A percentile compares a stretch with the other conserved stretches of the same genome.
phyloP scores from a whole-genome alignment of 2,329 filamentous ascomycete species.

The Geosmithia morbida region DNA sequence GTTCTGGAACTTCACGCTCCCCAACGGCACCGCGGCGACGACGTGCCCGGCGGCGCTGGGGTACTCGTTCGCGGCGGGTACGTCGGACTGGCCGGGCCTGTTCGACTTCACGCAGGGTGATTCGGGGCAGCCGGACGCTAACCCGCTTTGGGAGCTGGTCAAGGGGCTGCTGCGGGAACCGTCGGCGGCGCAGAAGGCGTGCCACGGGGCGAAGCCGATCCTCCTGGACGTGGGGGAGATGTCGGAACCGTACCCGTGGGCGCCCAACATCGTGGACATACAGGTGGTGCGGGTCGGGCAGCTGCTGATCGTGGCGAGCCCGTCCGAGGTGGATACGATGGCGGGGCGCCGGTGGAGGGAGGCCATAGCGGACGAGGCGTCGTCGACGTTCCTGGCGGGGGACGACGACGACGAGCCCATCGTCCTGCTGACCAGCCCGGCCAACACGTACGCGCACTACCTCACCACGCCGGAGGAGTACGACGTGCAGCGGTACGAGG shows the following conservation, averaged over 20 bases:
- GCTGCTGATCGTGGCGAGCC: conserved; percentile 68
- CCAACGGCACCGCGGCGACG: conserved; percentile 53
- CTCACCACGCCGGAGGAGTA: conserved; percentile 72
- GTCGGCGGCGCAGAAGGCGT: conserved; percentile 52
- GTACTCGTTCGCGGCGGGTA: conserved; percentile 87
- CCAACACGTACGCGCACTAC: conserved; percentile 83
- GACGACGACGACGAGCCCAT: conserved; percentile 35
- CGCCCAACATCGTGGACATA: conserved; percentile 81
- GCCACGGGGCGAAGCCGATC: conserved; percentile 72
- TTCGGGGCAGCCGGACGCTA: conserved; percentile 49
- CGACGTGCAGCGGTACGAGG: conserved; percentile 77
- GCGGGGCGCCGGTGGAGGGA: conserved; percentile 74
- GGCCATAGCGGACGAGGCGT: conserved; percentile 41
- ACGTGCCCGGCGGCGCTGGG: conserved; percentile 84
- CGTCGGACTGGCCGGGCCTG: conserved; percentile 76
- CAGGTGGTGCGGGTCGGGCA: conserved; percentile 77
- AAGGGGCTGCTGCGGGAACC: conserved; percentile 59
- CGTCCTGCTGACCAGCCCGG: conserved; percentile 78
- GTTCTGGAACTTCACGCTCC: conserved; percentile 56
- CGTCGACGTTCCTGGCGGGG: conserved; percentile 23
- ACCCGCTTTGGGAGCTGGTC: conserved; percentile 69
- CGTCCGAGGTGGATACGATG: conserved; percentile 89
- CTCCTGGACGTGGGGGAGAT: conserved; percentile 79
- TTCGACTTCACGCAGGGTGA: conserved; percentile 92
- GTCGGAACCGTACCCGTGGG: conserved; percentile 69